A percentile compares a stretch with the other conserved stretches of the same genome.
Evolutionary conservation across 495 filamentous ascomycete genomes (phyloP).

Genomic region (Aspergillus heteromorphus): DNA sequence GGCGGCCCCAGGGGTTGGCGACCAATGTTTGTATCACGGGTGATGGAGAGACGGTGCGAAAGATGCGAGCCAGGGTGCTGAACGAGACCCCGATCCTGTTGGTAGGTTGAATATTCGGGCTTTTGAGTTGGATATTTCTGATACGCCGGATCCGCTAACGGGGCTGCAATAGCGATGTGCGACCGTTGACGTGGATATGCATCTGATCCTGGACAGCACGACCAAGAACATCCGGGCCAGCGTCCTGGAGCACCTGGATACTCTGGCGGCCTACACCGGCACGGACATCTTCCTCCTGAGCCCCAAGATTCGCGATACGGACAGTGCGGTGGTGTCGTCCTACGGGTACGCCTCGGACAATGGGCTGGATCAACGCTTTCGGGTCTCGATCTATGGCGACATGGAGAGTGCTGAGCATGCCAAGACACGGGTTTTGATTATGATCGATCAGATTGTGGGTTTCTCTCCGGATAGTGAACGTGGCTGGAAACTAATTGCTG

Average conservation of each 20-base stretch:
- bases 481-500: conserved; percentile 24
- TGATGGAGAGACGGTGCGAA: conserved; percentile 72
- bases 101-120: conserved; percentile 45
- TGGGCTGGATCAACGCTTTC: conserved; percentile 71
- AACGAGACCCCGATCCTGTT: conserved; percentile 82
- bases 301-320: conserved; percentile 59
- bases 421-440: conserved; percentile 90
- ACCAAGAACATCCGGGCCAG: conserved; percentile 60
- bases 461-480: background rate
- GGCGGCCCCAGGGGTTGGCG: conserved; percentile 66
- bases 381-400: conserved; percentile 91
- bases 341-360: conserved; percentile 64
- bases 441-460: conserved; percentile 94
- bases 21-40: conserved; percentile 89
- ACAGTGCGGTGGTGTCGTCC: conserved; percentile 49
- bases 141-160: conserved; percentile 21
- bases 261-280: conserved; percentile 76
- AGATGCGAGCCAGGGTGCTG: conserved; percentile 77
- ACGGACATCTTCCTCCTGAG: conserved; percentile 94
- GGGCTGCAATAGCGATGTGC: conserved; percentile 66
- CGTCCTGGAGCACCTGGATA: conserved; percentile 79
- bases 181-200: conserved; percentile 84
- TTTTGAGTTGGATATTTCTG: background rate
- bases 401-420: conserved; percentile 93
- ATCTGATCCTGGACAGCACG: conserved; percentile 70